Evolutionary conservation across 2,329 filamentous ascomycete genomes (phyloP).

Genomic region (Trichoderma koningiopsis): DNA sequence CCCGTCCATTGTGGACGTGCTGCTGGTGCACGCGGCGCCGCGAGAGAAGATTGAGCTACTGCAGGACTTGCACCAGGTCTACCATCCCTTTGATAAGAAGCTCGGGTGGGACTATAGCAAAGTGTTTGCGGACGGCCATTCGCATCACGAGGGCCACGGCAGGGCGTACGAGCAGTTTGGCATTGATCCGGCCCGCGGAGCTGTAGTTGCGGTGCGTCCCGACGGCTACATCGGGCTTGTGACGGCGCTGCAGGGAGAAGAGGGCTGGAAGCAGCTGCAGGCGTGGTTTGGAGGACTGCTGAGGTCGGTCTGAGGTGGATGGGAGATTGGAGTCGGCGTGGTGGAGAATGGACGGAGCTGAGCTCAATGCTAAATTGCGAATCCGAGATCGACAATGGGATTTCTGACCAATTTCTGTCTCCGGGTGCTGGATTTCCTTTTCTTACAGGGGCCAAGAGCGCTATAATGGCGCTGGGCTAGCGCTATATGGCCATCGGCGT

Average conservation of each 20-base stretch:
- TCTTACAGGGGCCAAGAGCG: not conserved
- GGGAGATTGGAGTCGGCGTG: not conserved
- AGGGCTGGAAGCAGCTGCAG: slow-evolving; percentile 22
- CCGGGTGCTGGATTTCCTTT: not conserved
- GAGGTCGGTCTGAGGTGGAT: not conserved
- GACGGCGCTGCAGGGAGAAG: slow-evolving; percentile 40
- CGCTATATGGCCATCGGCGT: not conserved
- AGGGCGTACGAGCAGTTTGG: slow-evolving; percentile 57
- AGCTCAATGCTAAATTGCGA: not conserved
- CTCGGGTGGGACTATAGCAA: slow-evolving; percentile 60
- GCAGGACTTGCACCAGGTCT: slow-evolving; percentile 52
- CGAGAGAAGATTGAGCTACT: slow-evolving; percentile 50
- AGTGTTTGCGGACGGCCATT: slow-evolving; percentile 57
- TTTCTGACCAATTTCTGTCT: not conserved
- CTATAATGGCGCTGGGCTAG: not conserved
- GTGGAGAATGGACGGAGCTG: not conserved
- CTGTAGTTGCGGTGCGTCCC: slow-evolving; percentile 62
- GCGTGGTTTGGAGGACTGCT: slow-evolving; percentile 26
- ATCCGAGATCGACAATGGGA: not conserved
- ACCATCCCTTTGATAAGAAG: slow-evolving; percentile 49
- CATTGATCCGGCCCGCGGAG: slow-evolving; percentile 56
- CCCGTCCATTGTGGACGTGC: slow-evolving; percentile 54
- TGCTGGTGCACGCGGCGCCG: slow-evolving; percentile 61
- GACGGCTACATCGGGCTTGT: slow-evolving; percentile 65
- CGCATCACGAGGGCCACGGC: slow-evolving; percentile 56